Conservation (phyloP, 2,329 filamentous ascomycete species). For the Rugonectria rugulosa region DNA sequence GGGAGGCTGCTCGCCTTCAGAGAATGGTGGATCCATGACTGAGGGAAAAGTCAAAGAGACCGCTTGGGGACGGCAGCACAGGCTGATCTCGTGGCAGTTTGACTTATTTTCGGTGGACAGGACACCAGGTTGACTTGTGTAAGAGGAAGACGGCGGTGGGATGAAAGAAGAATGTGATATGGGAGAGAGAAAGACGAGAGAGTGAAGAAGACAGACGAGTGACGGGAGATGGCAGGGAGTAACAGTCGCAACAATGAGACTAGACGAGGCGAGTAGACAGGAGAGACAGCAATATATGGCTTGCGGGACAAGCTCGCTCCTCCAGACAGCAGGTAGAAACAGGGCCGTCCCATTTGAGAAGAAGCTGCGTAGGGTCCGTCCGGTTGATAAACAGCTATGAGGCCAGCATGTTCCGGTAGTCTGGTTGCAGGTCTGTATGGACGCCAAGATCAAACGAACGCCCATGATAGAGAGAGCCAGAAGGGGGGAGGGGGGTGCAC, state of each 20-base stretch:
- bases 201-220: constrained; percentile 14
- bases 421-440: constrained; percentile 26
- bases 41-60: constrained; percentile 22
- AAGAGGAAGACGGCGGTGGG: constrained; percentile 18
- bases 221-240: constrained; percentile 31
- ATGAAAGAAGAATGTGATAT: constrained; percentile 2
- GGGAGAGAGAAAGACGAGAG: constrained; percentile 29
- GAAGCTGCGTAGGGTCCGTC: constrained; percentile 30
- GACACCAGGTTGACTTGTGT: constrained; percentile 27
- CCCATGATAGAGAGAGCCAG: background rate
- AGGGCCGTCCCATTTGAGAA: constrained; percentile 30
- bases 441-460: constrained; percentile 25
- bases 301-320: constrained; percentile 34
- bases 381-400: constrained; percentile 33
- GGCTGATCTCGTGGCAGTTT: constrained; percentile 33
- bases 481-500: constrained; percentile 27
- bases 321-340: constrained; percentile 28
- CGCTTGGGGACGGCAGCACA: constrained; percentile 29
- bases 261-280: constrained; percentile 27
- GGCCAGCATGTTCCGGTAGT: constrained; percentile 24
- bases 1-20: constrained; percentile 38
- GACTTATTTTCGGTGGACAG: constrained; percentile 24
- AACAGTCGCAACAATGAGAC: constrained; percentile 39
- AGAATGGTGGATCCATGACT: constrained; percentile 41
- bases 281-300: constrained; percentile 37